A percentile compares a stretch with the other conserved stretches of the same genome.
phyloP scores from a whole-genome alignment of 1,139 yeast species.

The Arxiozyma bovina region DNA sequence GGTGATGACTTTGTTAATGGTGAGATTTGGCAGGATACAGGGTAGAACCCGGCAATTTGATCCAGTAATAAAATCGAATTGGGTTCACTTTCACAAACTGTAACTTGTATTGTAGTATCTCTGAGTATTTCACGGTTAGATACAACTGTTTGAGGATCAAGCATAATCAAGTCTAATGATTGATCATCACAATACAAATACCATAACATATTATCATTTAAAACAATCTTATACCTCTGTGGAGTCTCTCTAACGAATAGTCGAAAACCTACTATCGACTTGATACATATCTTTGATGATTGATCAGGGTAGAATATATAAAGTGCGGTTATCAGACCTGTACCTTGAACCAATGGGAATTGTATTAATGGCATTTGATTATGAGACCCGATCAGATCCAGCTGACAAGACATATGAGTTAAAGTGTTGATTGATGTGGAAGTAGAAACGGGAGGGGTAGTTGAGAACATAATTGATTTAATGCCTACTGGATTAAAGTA shows the following conservation, averaged over 20 bases:
- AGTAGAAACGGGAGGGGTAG: conserved; percentile 19
- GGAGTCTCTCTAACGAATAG: conserved; percentile 31
- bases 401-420: conserved; percentile 22
- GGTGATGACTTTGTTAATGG: not conserved
- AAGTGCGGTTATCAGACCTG: conserved; percentile 62
- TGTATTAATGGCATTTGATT: conserved; percentile 13
- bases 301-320: conserved; percentile 31
- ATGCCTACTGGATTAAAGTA: conserved; percentile 17
- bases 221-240: conserved; percentile 17
- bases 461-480: conserved; percentile 31
- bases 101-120: conserved; percentile 19
- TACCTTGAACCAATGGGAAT: conserved; percentile 49
- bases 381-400: conserved; percentile 20
- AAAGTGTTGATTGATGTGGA: not conserved
- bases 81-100: conserved; percentile 31
- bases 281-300: not conserved
- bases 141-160: conserved; percentile 48
- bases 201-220: conserved; percentile 23
- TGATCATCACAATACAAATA: conserved; percentile 3
- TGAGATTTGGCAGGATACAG: conserved; percentile 17
- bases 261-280: conserved; percentile 55
- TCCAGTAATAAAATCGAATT: conserved; percentile 39
- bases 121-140: conserved; percentile 30
- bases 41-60: conserved; percentile 41
- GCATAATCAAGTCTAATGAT: conserved; percentile 30